phyloP scores from a whole-genome alignment of 495 filamentous ascomycete genomes.

The Tuber calosporum region DNA sequence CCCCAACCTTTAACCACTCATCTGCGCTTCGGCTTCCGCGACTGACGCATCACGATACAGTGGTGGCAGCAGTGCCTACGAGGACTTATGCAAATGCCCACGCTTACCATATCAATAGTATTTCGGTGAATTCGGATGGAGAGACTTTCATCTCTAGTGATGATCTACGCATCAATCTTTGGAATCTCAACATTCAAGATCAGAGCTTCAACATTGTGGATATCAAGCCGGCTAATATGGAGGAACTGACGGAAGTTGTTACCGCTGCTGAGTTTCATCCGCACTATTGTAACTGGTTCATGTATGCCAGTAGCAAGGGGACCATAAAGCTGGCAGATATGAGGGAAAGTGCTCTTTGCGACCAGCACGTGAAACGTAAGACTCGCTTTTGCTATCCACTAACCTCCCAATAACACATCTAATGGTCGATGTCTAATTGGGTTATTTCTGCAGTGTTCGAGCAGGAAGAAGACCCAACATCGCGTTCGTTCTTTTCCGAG shows the following conservation, averaged over 20 bases:
- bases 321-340: slow-evolving; percentile 99
- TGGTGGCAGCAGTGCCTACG: slow-evolving; percentile 90
- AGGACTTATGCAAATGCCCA: slow-evolving; percentile 97
- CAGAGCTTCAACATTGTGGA: slow-evolving; percentile 99
- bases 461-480: slow-evolving; percentile 97
- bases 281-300: slow-evolving; percentile 97
- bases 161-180: slow-evolving; percentile 93
- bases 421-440: slow-evolving; percentile 17
- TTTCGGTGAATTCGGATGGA: slow-evolving; percentile 97
- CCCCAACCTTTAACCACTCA: slow-evolving; percentile 73
- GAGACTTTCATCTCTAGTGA: slow-evolving; percentile 99
- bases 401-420: neutral
- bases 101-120: slow-evolving; percentile 99
- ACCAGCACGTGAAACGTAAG: slow-evolving; percentile 88
- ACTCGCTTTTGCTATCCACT: neutral
- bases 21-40: slow-evolving; percentile 83
- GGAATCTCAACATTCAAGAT: slow-evolving; percentile 98
- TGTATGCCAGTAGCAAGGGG: slow-evolving; percentile 98
- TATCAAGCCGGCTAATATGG: slow-evolving; percentile 99
- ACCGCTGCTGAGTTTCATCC: slow-evolving; percentile 98
- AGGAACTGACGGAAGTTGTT: slow-evolving; percentile 97
- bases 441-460: slow-evolving; percentile 68
- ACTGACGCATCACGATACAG: slow-evolving; percentile 95
- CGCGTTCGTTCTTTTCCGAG: slow-evolving; percentile 98
- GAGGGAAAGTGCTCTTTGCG: slow-evolving; percentile 90